A percentile compares a stretch with the other conserved stretches of the same genome.
Conservation (phyloP, 345 rosid species). For the Salix exigua region DNA sequence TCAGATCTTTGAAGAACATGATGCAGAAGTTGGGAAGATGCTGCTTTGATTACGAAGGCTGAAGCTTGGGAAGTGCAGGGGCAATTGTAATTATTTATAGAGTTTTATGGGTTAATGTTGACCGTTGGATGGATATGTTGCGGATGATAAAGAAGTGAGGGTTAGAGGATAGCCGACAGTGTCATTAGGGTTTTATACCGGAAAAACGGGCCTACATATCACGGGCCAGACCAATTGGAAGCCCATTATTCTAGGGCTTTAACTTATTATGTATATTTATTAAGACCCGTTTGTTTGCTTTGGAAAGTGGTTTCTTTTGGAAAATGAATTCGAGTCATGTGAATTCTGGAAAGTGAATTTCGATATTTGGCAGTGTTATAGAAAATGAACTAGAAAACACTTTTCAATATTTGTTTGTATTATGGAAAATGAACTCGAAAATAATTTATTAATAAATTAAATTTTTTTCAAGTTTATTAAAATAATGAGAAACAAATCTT, state of each 20-base stretch:
- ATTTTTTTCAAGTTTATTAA: too few relatives aligned
- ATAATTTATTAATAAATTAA: too few relatives aligned
- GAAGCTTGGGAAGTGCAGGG: fast-evolving
- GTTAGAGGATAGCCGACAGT: not conserved
- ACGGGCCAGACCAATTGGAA: not conserved
- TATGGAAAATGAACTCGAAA: too few relatives aligned
- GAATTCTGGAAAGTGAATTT: too few relatives aligned
- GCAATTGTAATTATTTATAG: not conserved
- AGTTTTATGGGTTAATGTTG: not conserved
- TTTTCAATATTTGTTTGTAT: too few relatives aligned
- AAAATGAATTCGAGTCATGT: too few relatives aligned
- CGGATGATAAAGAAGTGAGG: not conserved
- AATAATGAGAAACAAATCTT: too few relatives aligned
- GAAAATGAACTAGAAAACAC: too few relatives aligned
- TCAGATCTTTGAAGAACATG: not conserved
- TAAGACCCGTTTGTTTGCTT: too few relatives aligned
- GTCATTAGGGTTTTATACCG: not conserved
- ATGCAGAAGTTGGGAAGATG: too few relatives aligned
- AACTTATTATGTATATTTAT: not conserved
- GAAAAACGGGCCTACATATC: not conserved
- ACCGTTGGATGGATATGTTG: not conserved
- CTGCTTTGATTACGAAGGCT: not conserved
- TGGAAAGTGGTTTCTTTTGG: too few relatives aligned
- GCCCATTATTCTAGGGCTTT: not conserved
- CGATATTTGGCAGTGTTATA: too few relatives aligned